phyloP scores from a whole-genome alignment of 148 eudicot species.

The Diospyros lotus region DNA sequence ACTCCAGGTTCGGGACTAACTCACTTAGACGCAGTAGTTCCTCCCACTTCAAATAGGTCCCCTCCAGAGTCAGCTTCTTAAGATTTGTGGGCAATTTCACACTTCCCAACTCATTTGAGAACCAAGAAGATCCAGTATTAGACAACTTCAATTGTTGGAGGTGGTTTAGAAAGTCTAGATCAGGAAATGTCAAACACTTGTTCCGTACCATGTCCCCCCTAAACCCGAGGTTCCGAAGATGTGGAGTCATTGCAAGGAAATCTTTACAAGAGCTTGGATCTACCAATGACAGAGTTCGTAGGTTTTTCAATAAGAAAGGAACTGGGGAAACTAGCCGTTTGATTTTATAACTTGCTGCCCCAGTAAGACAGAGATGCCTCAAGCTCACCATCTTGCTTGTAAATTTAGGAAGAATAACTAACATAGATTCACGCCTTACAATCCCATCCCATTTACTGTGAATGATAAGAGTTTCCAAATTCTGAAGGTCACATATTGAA shows the following conservation, averaged over 20 bases:
- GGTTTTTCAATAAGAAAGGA: no score
- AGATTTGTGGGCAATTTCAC: not conserved
- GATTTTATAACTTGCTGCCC: not conserved
- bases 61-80: not conserved
- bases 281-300: not conserved
- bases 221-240: conserved; percentile 13
- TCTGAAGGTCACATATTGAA: not conserved
- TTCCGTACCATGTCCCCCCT: not conserved
- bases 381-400: conserved; percentile 10
- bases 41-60: no score
- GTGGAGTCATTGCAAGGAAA: not conserved
- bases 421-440: not conserved
- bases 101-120: no score
- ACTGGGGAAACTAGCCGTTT: not conserved
- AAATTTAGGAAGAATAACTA: not conserved
- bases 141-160: conserved; percentile 14
- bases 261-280: not conserved
- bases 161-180: not conserved
- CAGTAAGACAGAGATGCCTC: not conserved
- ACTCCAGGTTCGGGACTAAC: not conserved
- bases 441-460: no score
- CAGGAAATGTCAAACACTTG: not conserved
- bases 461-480: conserved; percentile 11
- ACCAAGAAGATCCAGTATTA: no score
- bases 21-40: not conserved